Base-by-base conservation (phyloP, 2,329 filamentous ascomycete species). In the Hyphodiscus sp. region DNA sequence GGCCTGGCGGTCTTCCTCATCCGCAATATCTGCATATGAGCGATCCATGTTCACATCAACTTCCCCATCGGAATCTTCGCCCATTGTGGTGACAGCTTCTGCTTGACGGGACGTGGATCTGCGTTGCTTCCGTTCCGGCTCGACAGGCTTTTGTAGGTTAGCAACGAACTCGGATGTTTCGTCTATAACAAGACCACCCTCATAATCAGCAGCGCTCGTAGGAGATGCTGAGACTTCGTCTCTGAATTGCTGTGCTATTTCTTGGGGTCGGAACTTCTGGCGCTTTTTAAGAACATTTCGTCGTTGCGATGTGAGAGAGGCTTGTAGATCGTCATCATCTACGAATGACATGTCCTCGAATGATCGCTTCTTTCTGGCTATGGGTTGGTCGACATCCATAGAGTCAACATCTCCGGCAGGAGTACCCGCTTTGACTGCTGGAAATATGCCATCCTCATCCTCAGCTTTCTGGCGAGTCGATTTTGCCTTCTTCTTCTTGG, bases 131-230 rank as follows among this genome's bases (percentile, higher is more conserved):
- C 78, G 65, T 70, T 87, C 73, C 66, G 78, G 73, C 11, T 77
- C 70, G 1, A 73, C 79, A 15, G 85, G 82, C 54, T 86, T 87
- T 66, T 86, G 87, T 52, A 99, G 72, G 51, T 90, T 90, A 23
- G 91, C 87, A 29, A 99, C 87, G 63, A 99, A 99, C 64, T 96
- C 91, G 0, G 91, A 91, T 0, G 92, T 96, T 67, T 96, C 94
- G 56, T 96, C 92, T 53, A 99, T 91, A n/a, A 96, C 81, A 1
- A 99, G 75, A 1, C 91, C 92, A 42, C 71, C 61, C 23, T 74
- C 74, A 2, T 81, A 75, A 0, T 77, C 74, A 16, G 71, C 74
- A 2, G 78, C 73, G 20, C 79, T 78, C 19, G 83, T 85, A 65
- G 80, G 74, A 8, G 64, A 68, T 47, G 65, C 70, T n/a, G 71